Base-by-base conservation (phyloP, 441 rosid species). In the Corymbia citriodora region DNA sequence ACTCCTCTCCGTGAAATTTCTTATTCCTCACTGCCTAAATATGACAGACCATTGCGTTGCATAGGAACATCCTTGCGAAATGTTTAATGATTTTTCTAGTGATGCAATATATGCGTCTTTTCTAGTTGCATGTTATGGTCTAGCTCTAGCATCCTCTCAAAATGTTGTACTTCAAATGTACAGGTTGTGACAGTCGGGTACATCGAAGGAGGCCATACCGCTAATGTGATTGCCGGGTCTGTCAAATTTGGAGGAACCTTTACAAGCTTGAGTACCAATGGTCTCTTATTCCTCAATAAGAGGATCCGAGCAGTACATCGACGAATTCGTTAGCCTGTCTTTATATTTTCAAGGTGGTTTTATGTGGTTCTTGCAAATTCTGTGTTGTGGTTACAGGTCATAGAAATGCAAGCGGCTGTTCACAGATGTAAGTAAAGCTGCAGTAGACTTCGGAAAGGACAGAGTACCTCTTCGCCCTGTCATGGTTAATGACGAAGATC, bases 151-250 rank as follows among this genome's bases (percentile, higher is more conserved):
- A 15, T 31, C 74, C 8, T 31, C 74, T 31, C 31, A 83, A 16
- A 48, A 12, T 83, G 25, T 23, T 31, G 18, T 23, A 23, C 55
- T 90, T 72, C 61, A 87, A 87, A 81, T 27, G 55, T 33, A 27
- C 72, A 96, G 98, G 95, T 96, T 92, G 93, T 96, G 89, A 91
- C 95, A 0, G 96, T 96, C 40, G 96, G 95, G 63, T 94, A 91
- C 70, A 93, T 96, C 19, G 92, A 93, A 88, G 98, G 95, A 52
- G 98, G 96, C 65, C 92, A 92, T 90, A 93, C 96, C 19, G 88
- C 89, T 86, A 95, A 95, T 16, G 95, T 96, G 50, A 95, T 94
- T 87, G 96, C 96, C 0, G 92, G 94, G 52, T 81, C 90, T 33
- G 96, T 93, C 0, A 92, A 82, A 72, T 95, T 96, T 65, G 94